phyloP scores from a whole-genome alignment of 2,329 filamentous ascomycete genomes.

The Acephala macrosclerotiorum region DNA sequence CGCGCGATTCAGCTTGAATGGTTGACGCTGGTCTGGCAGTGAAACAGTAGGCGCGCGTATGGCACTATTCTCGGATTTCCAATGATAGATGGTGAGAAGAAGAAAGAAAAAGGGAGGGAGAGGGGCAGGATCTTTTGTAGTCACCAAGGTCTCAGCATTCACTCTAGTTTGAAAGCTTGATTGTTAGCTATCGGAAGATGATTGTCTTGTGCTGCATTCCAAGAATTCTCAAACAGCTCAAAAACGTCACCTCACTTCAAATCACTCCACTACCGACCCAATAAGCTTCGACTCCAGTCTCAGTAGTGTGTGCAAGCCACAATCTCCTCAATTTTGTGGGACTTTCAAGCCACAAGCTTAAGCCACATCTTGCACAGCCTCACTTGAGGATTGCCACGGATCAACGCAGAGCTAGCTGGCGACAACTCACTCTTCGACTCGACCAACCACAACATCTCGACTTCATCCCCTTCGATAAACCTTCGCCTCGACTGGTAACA shows the following conservation, averaged over 20 bases:
- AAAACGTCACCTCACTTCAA: neutral
- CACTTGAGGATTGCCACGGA: neutral
- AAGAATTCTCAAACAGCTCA: neutral
- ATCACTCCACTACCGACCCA: neutral
- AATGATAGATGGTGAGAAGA: neutral
- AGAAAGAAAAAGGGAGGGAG: neutral
- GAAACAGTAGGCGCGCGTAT: slow-evolving; percentile 32
- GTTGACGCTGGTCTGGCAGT: slow-evolving; percentile 30
- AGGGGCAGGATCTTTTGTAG: neutral
- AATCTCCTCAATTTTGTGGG: neutral
- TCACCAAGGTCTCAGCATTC: slow-evolving; percentile 4
- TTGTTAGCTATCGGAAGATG: slow-evolving; percentile 3
- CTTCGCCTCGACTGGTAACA: slow-evolving; percentile 15
- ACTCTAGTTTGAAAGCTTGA: slow-evolving; percentile 8
- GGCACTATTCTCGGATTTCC: slow-evolving; percentile 28
- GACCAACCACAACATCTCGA: slow-evolving; percentile 12
- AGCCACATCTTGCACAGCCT: neutral
- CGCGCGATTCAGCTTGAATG: slow-evolving; percentile 30
- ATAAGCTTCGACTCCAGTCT: neutral
- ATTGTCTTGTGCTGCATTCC: slow-evolving; percentile 1
- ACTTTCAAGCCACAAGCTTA: too few species aligned
- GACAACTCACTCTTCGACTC: slow-evolving; percentile 13
- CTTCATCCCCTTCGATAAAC: neutral
- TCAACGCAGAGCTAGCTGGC: neutral
- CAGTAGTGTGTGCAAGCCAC: neutral